Evolutionary conservation across 148 eudicot genomes (phyloP).

Genomic region (Rhododendron williamsianum): DNA sequence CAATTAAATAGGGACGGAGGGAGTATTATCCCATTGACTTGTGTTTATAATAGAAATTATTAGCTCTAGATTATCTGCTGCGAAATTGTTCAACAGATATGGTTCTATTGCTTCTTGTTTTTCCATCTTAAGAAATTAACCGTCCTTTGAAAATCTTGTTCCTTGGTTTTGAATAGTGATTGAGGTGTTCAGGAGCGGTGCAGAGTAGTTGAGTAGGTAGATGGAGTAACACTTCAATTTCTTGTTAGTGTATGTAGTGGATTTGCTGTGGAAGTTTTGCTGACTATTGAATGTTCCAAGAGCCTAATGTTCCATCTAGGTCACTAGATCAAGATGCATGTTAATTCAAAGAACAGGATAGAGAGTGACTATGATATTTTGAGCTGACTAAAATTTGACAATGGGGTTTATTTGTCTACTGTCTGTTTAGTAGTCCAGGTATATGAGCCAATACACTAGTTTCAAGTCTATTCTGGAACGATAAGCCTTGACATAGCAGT

Average conservation of each 20-base stretch:
- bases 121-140: not conserved
- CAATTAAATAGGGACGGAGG: too few species aligned
- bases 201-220: not conserved
- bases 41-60: not conserved
- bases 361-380: not conserved
- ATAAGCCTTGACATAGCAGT: not conserved
- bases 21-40: not conserved
- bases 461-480: not conserved
- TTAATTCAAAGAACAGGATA: not conserved
- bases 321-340: not conserved
- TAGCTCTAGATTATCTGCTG: not conserved
- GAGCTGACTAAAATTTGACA: not conserved
- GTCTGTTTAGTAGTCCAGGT: not conserved
- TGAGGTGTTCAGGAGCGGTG: not conserved
- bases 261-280: not conserved
- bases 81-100: not conserved
- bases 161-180: not conserved
- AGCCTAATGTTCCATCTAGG: not conserved
- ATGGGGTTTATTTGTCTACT: not conserved
- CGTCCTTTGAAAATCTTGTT: not conserved
- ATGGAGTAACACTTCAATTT: not conserved
- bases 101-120: not conserved
- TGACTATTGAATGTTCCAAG: not conserved
- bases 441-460: not conserved
- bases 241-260: not conserved